These are phyloP conservation scores for Phytophthora pseudosyringae DNA, from an alignment of 352 stramenopile species.

Conservation along the genomic window DNA sequence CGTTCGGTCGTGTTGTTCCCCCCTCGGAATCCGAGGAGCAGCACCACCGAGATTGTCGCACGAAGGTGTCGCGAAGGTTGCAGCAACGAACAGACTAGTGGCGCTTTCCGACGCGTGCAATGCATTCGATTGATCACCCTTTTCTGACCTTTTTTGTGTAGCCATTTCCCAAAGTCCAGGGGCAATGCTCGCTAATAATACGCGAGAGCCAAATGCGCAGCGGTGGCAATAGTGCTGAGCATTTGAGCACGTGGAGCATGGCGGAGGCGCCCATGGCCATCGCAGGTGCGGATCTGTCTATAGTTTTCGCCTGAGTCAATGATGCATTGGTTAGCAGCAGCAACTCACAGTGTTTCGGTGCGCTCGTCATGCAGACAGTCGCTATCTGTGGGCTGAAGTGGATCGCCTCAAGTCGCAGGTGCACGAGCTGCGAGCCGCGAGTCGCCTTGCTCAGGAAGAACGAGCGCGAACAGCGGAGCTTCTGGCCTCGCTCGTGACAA, in stretches of 20 bases:
- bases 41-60: constrained; percentile 10
- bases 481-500: constrained; percentile 56
- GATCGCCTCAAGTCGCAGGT: constrained; percentile 63
- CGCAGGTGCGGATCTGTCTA: constrained; percentile 16
- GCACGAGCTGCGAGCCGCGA: constrained; percentile 43
- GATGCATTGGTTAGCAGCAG: neutral
- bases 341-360: constrained; percentile 4
- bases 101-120: too few relatives aligned
- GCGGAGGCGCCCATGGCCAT: constrained; percentile 29
- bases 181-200: constrained; percentile 7
- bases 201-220: neutral
- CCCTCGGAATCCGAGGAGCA: constrained; percentile 18
- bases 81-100: neutral
- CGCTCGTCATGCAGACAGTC: constrained; percentile 39
- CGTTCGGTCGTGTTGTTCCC: constrained; percentile 27
- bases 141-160: neutral
- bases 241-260: constrained; percentile 12
- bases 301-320: neutral
- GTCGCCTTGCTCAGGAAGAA: constrained; percentile 36
- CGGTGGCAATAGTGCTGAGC: neutral
- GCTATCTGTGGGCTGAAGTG: constrained; percentile 65
- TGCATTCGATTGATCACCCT: neutral
- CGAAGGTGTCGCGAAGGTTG: constrained; percentile 17
- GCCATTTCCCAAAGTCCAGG: neutral
- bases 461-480: constrained; percentile 41